Percentiles rank a stretch among this genome's conserved stretches.
Evolutionary conservation across 768 basidiomycete genomes (phyloP).

Genomic region (Trametes cubensis): DNA sequence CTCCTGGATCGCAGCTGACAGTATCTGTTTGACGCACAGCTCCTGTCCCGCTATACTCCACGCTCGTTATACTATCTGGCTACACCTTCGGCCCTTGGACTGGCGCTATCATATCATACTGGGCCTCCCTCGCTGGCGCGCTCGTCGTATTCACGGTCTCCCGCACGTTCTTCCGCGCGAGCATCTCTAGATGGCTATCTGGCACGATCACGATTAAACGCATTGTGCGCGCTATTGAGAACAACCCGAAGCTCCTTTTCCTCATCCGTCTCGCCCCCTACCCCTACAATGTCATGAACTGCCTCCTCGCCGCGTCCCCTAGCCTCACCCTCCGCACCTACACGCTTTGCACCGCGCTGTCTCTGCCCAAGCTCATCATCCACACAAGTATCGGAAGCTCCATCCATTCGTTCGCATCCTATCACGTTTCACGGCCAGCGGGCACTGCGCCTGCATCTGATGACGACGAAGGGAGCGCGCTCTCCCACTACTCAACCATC

Average conservation of each 20-base stretch:
- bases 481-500: conserved; percentile 65
- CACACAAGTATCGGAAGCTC: conserved; percentile 88
- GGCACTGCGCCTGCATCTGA: conserved; percentile 25
- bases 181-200: conserved; percentile 73
- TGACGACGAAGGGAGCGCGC: conserved; percentile 49
- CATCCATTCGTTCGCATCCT: conserved; percentile 80
- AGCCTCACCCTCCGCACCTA: conserved; percentile 80
- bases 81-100: conserved; percentile 87
- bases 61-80: conserved; percentile 88
- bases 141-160: conserved; percentile 82
- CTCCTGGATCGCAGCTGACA: conserved; percentile 19
- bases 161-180: conserved; percentile 68
- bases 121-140: conserved; percentile 83
- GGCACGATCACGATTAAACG: conserved; percentile 73
- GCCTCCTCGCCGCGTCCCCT: conserved; percentile 85
- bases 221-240: conserved; percentile 85
- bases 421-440: conserved; percentile 43
- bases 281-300: conserved; percentile 95
- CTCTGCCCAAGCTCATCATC: conserved; percentile 86
- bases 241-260: conserved; percentile 84
- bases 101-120: conserved; percentile 86
- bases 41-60: conserved; percentile 90
- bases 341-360: conserved; percentile 76
- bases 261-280: conserved; percentile 92
- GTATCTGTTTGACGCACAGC: conserved; percentile 47